Evolutionary conservation across 2,329 filamentous ascomycete species (phyloP).

Genomic region (Lecanicillium sp.): DNA sequence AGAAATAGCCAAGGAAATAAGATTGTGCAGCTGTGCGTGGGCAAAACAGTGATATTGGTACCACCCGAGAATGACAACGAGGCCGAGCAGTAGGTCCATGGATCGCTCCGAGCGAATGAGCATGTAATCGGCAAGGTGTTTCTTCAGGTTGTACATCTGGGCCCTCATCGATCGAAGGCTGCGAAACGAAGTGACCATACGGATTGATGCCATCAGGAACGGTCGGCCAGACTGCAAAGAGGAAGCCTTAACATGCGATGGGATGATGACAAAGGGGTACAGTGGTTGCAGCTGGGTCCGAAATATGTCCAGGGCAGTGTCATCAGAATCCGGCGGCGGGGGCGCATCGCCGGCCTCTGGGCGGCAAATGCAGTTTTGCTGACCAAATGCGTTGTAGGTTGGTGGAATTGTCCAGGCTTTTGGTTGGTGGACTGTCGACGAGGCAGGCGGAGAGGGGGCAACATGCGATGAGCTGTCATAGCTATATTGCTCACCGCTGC

Average conservation of each 20-base stretch:
- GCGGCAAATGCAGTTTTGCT: conserved; percentile 39
- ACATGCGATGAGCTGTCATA: conserved; percentile 1
- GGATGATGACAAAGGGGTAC: conserved; percentile 41
- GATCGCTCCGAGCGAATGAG: conserved; percentile 41
- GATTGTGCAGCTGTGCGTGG: conserved; percentile 43
- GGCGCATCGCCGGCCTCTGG: conserved; percentile 30
- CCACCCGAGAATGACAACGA: conserved; percentile 41
- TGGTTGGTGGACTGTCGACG: conserved; percentile 10
- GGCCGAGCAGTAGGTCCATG: conserved; percentile 39
- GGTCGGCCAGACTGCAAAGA: conserved; percentile 32
- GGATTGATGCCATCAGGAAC: conserved; percentile 41
- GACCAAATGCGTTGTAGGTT: conserved; percentile 38
- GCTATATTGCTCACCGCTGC: conserved; percentile 1
- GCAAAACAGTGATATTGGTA: conserved; percentile 48
- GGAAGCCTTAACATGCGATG: conserved; percentile 24
- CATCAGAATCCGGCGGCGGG: conserved; percentile 35
- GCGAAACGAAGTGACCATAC: conserved; percentile 41
- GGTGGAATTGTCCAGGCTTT: conserved; percentile 27
- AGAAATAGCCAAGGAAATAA: conserved; percentile 39
- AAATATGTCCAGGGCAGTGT: conserved; percentile 37
- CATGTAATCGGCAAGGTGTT: conserved; percentile 38
- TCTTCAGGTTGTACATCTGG: conserved; percentile 41
- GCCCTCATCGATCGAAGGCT: conserved; percentile 39
- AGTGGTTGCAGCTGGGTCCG: conserved; percentile 32
- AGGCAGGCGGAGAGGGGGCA: conserved; percentile 9